These are phyloP conservation scores for Erysiphe pulchra DNA, from an alignment of 2,329 filamentous ascomycete genomes.

Conservation along the genomic window DNA sequence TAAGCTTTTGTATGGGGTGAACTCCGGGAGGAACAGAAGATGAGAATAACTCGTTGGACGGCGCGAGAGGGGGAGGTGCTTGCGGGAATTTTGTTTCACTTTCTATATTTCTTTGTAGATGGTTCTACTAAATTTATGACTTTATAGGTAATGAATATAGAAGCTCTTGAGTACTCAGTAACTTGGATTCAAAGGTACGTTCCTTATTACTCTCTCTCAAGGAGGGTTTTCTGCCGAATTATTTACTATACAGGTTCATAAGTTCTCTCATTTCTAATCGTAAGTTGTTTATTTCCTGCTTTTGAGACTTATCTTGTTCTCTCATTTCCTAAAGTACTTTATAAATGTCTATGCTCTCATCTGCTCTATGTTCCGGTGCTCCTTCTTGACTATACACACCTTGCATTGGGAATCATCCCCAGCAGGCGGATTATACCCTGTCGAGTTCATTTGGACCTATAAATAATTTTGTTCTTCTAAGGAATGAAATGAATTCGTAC, in stretches of 20 bases:
- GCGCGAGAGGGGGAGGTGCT: too few species aligned
- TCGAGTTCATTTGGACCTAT: background rate
- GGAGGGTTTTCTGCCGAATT: too few species aligned
- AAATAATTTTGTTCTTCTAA: background rate
- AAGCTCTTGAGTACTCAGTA: too few species aligned
- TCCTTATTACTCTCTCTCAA: too few species aligned
- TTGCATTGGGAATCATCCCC: background rate
- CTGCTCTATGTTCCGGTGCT: too few species aligned
- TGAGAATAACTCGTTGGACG: too few species aligned
- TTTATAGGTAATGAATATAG: too few species aligned
- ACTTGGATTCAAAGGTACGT: too few species aligned
- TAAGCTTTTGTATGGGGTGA: background rate
- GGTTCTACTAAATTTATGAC: too few species aligned
- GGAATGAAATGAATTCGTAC: background rate
- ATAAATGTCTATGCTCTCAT: background rate
- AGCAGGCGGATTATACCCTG: background rate
- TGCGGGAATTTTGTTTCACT: too few species aligned
- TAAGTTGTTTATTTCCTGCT: background rate
- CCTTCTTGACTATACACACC: background rate
- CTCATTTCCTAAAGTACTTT: background rate
- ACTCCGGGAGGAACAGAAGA: background rate
- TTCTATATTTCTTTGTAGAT: too few species aligned
- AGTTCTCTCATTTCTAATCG: background rate
- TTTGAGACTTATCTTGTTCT: background rate
- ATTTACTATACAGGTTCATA: too few species aligned